These are phyloP conservation scores for Theobroma cacao DNA, from an alignment of 345 rosid genomes.

Conservation along the genomic window DNA sequence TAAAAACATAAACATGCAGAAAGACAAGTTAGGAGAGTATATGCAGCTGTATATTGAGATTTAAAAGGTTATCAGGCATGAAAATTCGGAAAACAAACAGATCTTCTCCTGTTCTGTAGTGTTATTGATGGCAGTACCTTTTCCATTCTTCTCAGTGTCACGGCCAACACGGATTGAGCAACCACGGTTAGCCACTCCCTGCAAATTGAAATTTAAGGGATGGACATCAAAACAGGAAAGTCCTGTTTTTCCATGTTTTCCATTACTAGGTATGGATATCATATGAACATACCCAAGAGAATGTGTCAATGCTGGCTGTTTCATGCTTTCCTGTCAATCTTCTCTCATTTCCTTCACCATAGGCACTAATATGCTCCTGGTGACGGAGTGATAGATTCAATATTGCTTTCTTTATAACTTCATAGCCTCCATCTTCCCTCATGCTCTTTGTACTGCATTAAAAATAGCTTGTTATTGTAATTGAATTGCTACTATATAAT, in stretches of 20 bases:
- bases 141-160: constrained; percentile 85
- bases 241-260: not conserved
- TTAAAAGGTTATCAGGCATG: not conserved
- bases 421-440: constrained; percentile 95
- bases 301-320: constrained; percentile 83
- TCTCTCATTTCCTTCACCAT: constrained; percentile 99
- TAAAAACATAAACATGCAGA: constrained; percentile 15
- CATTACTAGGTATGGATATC: not conserved
- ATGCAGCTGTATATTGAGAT: no score
- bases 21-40: not conserved
- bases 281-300: constrained; percentile 78
- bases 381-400: constrained; percentile 89
- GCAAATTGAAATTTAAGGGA: constrained; percentile 15
- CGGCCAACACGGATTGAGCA: constrained; percentile 97
- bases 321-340: constrained; percentile 96
- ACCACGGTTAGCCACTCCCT: constrained; percentile 99
- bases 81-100: no score
- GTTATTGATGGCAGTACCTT: constrained; percentile 46
- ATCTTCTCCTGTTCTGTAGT: not conserved
- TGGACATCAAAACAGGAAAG: not conserved
- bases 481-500: not conserved
- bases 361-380: constrained; percentile 82
- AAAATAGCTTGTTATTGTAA: not conserved
- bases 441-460: constrained; percentile 75
- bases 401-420: constrained; percentile 88